Conservation (phyloP, 1,284 basidiomycete species). For the Sporisorium sorghi region DNA sequence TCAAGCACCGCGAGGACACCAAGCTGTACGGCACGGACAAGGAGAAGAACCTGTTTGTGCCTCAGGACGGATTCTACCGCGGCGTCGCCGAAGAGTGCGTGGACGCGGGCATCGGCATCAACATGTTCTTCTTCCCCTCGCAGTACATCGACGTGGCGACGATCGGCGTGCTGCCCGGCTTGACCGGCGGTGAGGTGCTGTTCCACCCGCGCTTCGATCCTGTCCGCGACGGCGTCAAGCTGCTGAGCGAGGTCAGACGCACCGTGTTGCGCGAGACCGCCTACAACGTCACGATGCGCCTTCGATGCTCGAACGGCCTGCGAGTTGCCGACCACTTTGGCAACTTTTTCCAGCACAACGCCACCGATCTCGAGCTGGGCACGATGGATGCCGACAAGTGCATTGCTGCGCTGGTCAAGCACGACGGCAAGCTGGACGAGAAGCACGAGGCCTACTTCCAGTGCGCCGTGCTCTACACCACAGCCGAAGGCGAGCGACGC, state of each 20-base stretch:
- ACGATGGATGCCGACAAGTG: constrained; percentile 84
- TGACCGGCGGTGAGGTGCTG: constrained; percentile 92
- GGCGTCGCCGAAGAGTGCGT: constrained; percentile 87
- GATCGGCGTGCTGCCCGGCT: constrained; percentile 76
- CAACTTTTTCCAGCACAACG: constrained; percentile 81
- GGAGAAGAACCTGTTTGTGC: constrained; percentile 82
- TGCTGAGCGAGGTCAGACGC: constrained; percentile 81
- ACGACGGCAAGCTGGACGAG: constrained; percentile 77
- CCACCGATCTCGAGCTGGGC: constrained; percentile 84
- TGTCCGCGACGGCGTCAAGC: constrained; percentile 76
- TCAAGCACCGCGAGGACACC: constrained; percentile 76
- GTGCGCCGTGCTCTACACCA: constrained; percentile 91
- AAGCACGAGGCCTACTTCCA: constrained; percentile 85
- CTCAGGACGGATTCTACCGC: constrained; percentile 82
- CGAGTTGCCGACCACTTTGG: constrained; percentile 81
- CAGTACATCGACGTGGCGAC: constrained; percentile 89
- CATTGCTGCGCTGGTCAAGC: constrained; percentile 78
- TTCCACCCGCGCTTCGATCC: constrained; percentile 90
- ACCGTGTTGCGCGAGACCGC: constrained; percentile 80
- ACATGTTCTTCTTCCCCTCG: constrained; percentile 85
- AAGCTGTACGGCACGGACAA: constrained; percentile 88
- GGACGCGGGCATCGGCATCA: constrained; percentile 89
- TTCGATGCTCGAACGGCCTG: constrained; percentile 88
- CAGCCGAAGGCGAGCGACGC: constrained; percentile 80
- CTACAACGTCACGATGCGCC: constrained; percentile 83